Evolutionary conservation across 306 rosid genomes (phyloP).

Genomic region (Erythrophleum fordii): DNA sequence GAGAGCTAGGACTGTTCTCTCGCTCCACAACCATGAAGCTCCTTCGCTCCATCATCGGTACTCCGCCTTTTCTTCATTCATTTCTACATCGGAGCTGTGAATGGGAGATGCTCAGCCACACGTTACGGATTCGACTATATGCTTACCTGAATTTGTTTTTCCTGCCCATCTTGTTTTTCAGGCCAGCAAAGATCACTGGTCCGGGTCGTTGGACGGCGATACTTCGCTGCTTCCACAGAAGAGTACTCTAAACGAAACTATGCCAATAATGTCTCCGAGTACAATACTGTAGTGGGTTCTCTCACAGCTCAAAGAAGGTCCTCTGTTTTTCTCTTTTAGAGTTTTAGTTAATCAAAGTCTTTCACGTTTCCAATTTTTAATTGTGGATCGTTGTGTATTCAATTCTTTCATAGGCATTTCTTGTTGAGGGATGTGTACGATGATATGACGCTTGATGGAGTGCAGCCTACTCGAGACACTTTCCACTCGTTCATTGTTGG

Average conservation of each 20-base stretch:
- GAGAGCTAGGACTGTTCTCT: slow-evolving; percentile 3
- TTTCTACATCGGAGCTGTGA: background rate
- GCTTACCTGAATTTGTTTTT: slow-evolving; percentile 8
- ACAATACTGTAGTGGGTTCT: slow-evolving; percentile 77
- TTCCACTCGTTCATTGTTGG: slow-evolving; percentile 77
- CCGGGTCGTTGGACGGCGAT: slow-evolving; percentile 59
- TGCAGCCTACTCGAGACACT: slow-evolving; percentile 81
- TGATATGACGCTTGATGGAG: slow-evolving; percentile 96
- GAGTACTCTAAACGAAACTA: slow-evolving; percentile 73
- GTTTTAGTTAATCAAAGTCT: background rate
- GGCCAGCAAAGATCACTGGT: slow-evolving; percentile 51
- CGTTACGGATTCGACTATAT: background rate
- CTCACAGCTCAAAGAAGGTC: slow-evolving; percentile 71
- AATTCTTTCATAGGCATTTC: slow-evolving; percentile 50
- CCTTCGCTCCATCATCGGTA: slow-evolving; percentile 65
- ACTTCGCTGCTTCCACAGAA: slow-evolving; percentile 57
- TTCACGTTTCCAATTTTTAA: background rate
- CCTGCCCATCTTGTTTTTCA: slow-evolving; percentile 36
- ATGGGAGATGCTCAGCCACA: background rate
- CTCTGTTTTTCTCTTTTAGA: background rate
- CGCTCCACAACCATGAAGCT: slow-evolving; percentile 55
- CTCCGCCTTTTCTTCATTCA: background rate
- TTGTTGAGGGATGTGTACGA: slow-evolving; percentile 82
- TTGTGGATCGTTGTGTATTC: background rate
- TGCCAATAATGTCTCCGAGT: slow-evolving; percentile 77